Percentiles rank a stretch among this genome's conserved stretches.
Conservation (phyloP, 345 rosid species). For the Arabidopsis thaliana region TAIR10.1 NC_003070.9:6419001-6419500, state of each 20-base stretch:
- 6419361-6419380: conserved; percentile 17
- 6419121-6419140: conserved; percentile 48
- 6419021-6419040: conserved; percentile 42
- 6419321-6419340: conserved; percentile 1
- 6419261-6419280: conserved; percentile 27
- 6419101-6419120: conserved; percentile 38
- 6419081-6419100: conserved; percentile 27
- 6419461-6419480: conserved; percentile 31
- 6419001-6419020: conserved; percentile 30
- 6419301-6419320: not conserved
- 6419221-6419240: conserved; percentile 48
- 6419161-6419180: conserved; percentile 42
- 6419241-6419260: conserved; percentile 46
- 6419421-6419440: conserved; percentile 46
- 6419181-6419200: conserved; percentile 44
- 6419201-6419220: conserved; percentile 46
- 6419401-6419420: conserved; percentile 1
- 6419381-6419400: not conserved
- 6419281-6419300: not conserved
- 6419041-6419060: conserved; percentile 10
- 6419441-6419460: conserved; percentile 48
- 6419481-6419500: conserved; percentile 34
- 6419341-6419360: not conserved
- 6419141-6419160: conserved; percentile 41
- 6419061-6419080: not conserved